A percentile compares a stretch with the other conserved stretches of the same genome.
Evolutionary conservation across 129 eudicot species (phyloP).

Genomic region (Arctium lappa): DNA sequence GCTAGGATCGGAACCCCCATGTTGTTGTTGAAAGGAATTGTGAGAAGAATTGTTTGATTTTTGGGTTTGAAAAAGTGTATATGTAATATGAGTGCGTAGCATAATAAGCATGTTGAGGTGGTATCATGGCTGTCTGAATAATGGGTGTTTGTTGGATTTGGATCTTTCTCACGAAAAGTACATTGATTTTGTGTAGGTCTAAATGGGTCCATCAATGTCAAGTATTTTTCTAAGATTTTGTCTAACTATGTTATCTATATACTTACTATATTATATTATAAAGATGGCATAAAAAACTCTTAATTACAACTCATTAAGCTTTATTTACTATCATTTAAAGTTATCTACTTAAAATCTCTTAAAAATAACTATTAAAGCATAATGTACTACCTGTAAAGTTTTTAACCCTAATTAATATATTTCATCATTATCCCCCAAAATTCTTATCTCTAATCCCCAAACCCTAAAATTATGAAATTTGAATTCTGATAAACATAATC

Average conservation of each 20-base stretch:
- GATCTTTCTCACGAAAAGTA: conserved; percentile 25
- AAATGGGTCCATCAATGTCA: not conserved
- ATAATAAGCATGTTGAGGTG: conserved; percentile 24
- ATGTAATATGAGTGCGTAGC: not conserved
- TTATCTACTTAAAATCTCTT: too few relatives aligned
- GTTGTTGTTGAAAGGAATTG: conserved; percentile 15
- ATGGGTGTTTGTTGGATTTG: conserved; percentile 35
- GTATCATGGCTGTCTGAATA: conserved; percentile 31
- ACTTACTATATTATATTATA: too few relatives aligned
- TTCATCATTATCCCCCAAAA: too few relatives aligned
- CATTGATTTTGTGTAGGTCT: conserved; percentile 1
- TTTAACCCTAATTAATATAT: too few relatives aligned
- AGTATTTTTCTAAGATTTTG: not conserved
- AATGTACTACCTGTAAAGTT: too few relatives aligned
- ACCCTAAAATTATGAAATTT: too few relatives aligned
- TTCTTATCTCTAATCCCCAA: too few relatives aligned
- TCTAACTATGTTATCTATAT: not conserved
- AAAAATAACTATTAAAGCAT: too few relatives aligned
- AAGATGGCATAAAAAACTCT: too few relatives aligned
- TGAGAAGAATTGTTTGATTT: not conserved
- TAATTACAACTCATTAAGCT: too few relatives aligned
- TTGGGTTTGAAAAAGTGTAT: conserved; percentile 4
- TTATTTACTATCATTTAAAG: too few relatives aligned
- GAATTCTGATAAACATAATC: too few relatives aligned
- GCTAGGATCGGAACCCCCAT: conserved; percentile 49